phyloP scores from a whole-genome alignment of 495 filamentous ascomycete species.

The Aspergillus diversus region DNA sequence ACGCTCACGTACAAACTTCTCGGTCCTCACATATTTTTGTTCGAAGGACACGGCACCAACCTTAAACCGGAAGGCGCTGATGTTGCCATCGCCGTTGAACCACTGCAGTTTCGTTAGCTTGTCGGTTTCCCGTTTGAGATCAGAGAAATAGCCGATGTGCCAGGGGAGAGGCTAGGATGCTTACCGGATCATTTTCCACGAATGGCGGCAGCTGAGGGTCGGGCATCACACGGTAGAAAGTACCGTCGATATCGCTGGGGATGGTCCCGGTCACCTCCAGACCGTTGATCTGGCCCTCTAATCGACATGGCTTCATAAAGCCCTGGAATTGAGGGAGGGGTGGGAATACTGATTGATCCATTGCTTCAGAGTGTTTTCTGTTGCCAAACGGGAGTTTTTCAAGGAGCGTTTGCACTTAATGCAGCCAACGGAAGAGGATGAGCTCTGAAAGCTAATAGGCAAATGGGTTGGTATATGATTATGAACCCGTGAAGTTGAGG shows the following conservation, averaged over 20 bases:
- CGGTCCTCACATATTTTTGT: constrained; percentile 57
- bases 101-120: constrained; percentile 16
- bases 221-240: constrained; percentile 34
- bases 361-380: no score
- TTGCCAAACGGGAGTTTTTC: no score
- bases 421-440: no score
- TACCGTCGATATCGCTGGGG: constrained; percentile 37
- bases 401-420: no score
- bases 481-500: no score
- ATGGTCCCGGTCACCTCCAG: constrained; percentile 30
- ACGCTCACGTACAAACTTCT: constrained; percentile 49
- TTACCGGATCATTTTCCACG: constrained; percentile 25
- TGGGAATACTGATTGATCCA: background rate
- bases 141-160: no score
- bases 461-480: no score
- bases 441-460: no score
- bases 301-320: constrained; percentile 19
- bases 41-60: constrained; percentile 53
- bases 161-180: no score
- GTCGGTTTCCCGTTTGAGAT: no score
- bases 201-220: constrained; percentile 33
- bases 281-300: constrained; percentile 26
- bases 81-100: constrained; percentile 42
- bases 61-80: constrained; percentile 56
- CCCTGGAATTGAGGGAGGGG: background rate